Evolutionary conservation across 2,329 filamentous ascomycete genomes (phyloP).

Genomic region (Epichloe glyceriae): DNA sequence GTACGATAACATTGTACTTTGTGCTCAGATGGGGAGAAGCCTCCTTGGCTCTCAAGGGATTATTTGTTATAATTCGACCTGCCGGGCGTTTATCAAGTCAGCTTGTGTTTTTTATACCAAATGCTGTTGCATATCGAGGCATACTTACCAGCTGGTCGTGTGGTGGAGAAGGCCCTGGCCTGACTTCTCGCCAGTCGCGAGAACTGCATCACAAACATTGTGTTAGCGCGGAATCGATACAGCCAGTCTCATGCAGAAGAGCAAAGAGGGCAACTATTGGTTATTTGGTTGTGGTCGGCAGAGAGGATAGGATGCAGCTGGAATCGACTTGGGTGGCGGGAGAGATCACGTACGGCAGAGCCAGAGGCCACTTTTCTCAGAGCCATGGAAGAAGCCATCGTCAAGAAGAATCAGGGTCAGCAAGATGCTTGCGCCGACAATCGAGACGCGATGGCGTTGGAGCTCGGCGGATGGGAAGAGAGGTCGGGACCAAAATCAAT

Average conservation of each 20-base stretch:
- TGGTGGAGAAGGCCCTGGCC: conserved; percentile 74
- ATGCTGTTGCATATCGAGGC: background rate
- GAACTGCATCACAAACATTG: conserved; percentile 34
- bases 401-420: conserved; percentile 18
- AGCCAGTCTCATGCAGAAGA: background rate
- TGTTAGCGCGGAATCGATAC: background rate
- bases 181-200: conserved; percentile 50
- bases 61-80: conserved; percentile 79
- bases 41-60: conserved; percentile 83
- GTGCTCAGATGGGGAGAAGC: conserved; percentile 73
- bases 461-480: background rate
- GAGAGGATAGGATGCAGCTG: background rate
- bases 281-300: background rate
- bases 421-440: conserved; percentile 19
- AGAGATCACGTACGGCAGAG: conserved; percentile 36
- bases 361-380: conserved; percentile 46
- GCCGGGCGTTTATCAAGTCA: background rate
- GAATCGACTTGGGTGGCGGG: background rate
- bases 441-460: conserved; percentile 3
- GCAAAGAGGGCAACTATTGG: too few species aligned
- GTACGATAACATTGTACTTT: conserved; percentile 89
- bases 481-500: background rate
- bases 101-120: background rate
- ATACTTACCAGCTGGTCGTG: conserved; percentile 59
- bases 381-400: conserved; percentile 51